These are phyloP conservation scores for Corrigiola litoralis DNA, from an alignment of 179 eudicot species.

Conservation along the genomic window DNA sequence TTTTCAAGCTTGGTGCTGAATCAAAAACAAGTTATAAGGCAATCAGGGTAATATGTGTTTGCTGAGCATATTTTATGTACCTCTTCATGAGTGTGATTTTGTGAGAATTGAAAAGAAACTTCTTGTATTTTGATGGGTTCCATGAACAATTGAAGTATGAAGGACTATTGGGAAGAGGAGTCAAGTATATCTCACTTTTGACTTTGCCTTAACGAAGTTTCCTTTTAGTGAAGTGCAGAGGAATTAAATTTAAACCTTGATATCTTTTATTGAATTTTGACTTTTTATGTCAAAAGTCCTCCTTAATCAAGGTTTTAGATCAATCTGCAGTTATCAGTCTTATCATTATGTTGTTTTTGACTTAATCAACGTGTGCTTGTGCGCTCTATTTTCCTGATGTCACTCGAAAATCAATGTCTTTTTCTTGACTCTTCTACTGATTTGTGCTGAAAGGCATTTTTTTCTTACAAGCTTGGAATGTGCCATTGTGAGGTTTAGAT, in stretches of 20 bases:
- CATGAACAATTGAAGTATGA: neutral
- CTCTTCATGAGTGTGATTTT: neutral
- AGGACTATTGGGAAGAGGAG: neutral
- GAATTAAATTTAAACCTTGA: no score
- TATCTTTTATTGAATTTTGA: no score
- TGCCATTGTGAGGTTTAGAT: neutral
- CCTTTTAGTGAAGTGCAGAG: no score
- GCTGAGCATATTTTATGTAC: neutral
- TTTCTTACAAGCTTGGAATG: constrained; percentile 2
- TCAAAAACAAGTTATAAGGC: neutral
- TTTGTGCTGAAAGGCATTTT: neutral
- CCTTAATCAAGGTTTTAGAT: neutral
- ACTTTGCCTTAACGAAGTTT: neutral
- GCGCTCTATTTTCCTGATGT: neutral
- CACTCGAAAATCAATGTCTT: neutral
- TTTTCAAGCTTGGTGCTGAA: neutral
- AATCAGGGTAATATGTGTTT: neutral
- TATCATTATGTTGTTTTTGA: neutral
- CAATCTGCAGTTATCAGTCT: neutral
- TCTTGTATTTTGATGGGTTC: neutral
- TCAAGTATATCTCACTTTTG: no score
- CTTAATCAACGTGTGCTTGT: constrained; percentile 3
- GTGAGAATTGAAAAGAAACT: neutral
- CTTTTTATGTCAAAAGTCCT: neutral
- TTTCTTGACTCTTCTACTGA: constrained; percentile 5